Percentiles rank a stretch among this genome's conserved stretches.
phyloP scores from a whole-genome alignment of 805 yeast species.

The Tetrapisispora phaffii region DNA sequence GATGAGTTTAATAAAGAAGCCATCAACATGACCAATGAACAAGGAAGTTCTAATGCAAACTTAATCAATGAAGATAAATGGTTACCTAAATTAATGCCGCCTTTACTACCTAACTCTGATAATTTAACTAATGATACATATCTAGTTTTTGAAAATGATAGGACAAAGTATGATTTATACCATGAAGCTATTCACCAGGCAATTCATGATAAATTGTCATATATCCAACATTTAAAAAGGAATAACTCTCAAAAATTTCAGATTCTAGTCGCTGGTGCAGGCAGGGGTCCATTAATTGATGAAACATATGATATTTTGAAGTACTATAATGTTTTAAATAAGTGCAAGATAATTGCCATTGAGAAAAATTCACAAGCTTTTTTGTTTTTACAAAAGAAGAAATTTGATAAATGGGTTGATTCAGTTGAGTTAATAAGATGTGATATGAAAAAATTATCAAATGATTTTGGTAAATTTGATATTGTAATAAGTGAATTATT shows the following conservation, averaged over 20 bases:
- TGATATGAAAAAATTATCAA: conserved; percentile 51
- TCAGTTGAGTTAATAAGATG: conserved; percentile 41
- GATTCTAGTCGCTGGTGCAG: conserved; percentile 73
- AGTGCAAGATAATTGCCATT: conserved; percentile 42
- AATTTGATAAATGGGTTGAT: conserved; percentile 43
- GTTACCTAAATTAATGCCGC: conserved; percentile 34
- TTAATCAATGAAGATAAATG: not conserved
- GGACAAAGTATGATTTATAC: conserved; percentile 58
- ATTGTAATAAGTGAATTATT: conserved; percentile 70
- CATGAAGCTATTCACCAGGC: conserved; percentile 54
- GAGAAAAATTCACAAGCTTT: conserved; percentile 65
- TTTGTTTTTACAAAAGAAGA: conserved; percentile 39
- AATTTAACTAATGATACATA: conserved; percentile 53
- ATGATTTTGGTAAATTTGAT: conserved; percentile 34
- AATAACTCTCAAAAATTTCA: conserved; percentile 15
- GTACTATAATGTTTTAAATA: conserved; percentile 18
- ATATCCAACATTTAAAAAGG: not conserved
- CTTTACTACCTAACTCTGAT: conserved; percentile 62
- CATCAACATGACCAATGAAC: not conserved
- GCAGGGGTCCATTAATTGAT: conserved; percentile 73
- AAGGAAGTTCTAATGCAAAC: not conserved
- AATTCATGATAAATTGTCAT: conserved; percentile 29
- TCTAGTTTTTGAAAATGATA: conserved; percentile 61
- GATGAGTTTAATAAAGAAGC: not conserved
- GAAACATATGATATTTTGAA: conserved; percentile 37